These are phyloP conservation scores for Porphyrellus cyaneotinctus DNA, from an alignment of 768 basidiomycete genomes.

Conservation along the genomic window DNA sequence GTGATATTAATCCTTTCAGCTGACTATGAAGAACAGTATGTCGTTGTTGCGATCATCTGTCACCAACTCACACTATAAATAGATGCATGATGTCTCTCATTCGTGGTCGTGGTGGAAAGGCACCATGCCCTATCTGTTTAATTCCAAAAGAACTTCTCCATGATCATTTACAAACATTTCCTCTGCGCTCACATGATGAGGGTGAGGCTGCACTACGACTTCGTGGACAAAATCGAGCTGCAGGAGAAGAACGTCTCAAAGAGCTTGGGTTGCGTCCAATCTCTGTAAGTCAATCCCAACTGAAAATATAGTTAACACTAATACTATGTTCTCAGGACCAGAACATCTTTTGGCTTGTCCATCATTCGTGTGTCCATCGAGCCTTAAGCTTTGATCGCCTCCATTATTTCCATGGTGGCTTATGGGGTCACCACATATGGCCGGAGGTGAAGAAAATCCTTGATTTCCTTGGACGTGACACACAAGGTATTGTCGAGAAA, in stretches of 20 bases:
- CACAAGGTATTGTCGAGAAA: constrained; percentile 9
- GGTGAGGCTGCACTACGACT: too few relatives aligned
- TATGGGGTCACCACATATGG: constrained; percentile 34
- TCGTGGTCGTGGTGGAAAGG: constrained; percentile 26
- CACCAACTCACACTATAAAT: not conserved
- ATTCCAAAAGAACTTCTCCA: constrained; percentile 28
- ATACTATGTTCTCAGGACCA: too few relatives aligned
- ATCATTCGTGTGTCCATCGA: constrained; percentile 34
- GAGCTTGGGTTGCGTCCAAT: constrained; percentile 13
- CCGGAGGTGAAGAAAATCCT: constrained; percentile 23
- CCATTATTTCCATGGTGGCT: constrained; percentile 29
- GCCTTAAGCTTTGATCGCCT: constrained; percentile 40
- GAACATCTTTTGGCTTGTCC: constrained; percentile 41
- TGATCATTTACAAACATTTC: constrained; percentile 14
- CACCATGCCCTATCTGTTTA: constrained; percentile 39
- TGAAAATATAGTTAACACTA: too few relatives aligned
- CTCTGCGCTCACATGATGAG: too few relatives aligned
- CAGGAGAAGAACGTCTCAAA: constrained; percentile 11
- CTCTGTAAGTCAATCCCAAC: too few relatives aligned
- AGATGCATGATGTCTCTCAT: constrained; percentile 40
- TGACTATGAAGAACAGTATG: constrained; percentile 46
- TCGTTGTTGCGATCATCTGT: too few relatives aligned
- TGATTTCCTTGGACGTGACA: constrained; percentile 5
- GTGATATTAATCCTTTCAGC: constrained; percentile 38
- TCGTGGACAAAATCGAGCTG: too few relatives aligned